Evolutionary conservation across 345 rosid genomes (phyloP), one percentile per base, ranked within the genome.

Genomic region (Eucalyptus cloeziana): DNA sequence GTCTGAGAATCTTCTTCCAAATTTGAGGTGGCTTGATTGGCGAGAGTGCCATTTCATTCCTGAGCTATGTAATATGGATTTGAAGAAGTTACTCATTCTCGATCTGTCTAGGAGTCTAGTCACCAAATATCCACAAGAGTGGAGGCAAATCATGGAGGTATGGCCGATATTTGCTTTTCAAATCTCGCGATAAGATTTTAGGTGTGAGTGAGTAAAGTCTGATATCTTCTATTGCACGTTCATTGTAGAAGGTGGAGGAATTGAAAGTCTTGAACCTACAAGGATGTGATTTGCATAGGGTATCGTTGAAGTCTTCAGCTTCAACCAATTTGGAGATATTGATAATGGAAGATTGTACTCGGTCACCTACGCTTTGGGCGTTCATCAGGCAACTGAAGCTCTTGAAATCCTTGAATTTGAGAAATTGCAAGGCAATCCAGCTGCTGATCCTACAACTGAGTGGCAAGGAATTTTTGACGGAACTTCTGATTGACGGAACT

Each of bases 321-420:
- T 13, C 44, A 3, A 4, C 10, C 7, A 3, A 37, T 50, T 49
- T 86, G 62, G 87, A 86, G 62, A 86, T 30, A 1, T 50, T 17
- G 87, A 47, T 21, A 54, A 1, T 86, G 52, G 13, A 33, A 30
- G 58, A 16, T 44, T 86, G 14, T 54, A 3, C 12, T 27, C 13
- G 1, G 52, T 22, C 19, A 7, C 1, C 2, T 30, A 0, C 0
- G 2, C 10, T 86, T 30, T 1, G 7, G 24, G 1, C 60, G 2
- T 86, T 52, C 13, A 86, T 86, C 14, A 7, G 40, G 1, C 1
- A 17, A 7, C 87, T 50, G 14, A 7, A 7, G 13, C 10, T 0
- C 7, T 54, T 86, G 88, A 87, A 10, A 10, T 87, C 88, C 88
- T 31, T 87, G 5, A 47, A 37, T 21, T 33, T 67, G 37, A 25